Percentiles rank a stretch among this genome's conserved stretches.
phyloP scores from a whole-genome alignment of 257 asterid species.

The Plantago major region DNA sequence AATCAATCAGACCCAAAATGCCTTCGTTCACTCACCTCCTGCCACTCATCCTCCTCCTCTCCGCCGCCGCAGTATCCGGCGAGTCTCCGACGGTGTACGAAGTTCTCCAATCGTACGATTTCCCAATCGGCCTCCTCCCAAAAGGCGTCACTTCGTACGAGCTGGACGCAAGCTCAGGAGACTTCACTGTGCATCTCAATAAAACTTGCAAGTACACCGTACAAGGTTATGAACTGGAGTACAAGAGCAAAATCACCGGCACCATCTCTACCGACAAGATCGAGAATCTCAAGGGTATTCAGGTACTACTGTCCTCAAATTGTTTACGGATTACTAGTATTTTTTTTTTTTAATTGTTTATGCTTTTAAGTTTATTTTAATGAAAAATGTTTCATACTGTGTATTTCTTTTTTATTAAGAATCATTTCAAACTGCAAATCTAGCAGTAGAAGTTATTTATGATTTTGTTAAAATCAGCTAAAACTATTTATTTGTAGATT shows the following conservation, averaged over 20 bases:
- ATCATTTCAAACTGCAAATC: too few relatives aligned
- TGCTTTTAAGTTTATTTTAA: too few relatives aligned
- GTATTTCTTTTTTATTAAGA: too few relatives aligned
- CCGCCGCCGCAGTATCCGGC: background rate
- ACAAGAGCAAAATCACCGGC: conserved; percentile 59
- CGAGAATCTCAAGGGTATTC: conserved; percentile 40
- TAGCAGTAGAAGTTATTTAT: too few relatives aligned
- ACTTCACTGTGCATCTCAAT: conserved; percentile 49
- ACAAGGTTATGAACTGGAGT: conserved; percentile 50
- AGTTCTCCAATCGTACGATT: conserved; percentile 43
- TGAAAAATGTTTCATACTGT: too few relatives aligned
- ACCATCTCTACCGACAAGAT: conserved; percentile 36
- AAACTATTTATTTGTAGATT: too few relatives aligned
- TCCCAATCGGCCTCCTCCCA: conserved; percentile 77
- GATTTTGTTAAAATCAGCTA: too few relatives aligned
- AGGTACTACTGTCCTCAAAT: conserved; percentile 7
- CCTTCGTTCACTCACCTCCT: background rate
- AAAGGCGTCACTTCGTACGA: conserved; percentile 61
- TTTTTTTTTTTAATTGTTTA: too few relatives aligned
- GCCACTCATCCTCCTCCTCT: background rate
- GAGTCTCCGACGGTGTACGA: conserved; percentile 39
- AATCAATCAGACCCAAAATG: background rate
- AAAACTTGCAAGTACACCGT: conserved; percentile 53
- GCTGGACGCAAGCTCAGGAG: conserved; percentile 60
- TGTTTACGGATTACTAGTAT: too few relatives aligned